phyloP scores from a whole-genome alignment of 352 stramenopile genomes.

The Pythium volutum region DNA sequence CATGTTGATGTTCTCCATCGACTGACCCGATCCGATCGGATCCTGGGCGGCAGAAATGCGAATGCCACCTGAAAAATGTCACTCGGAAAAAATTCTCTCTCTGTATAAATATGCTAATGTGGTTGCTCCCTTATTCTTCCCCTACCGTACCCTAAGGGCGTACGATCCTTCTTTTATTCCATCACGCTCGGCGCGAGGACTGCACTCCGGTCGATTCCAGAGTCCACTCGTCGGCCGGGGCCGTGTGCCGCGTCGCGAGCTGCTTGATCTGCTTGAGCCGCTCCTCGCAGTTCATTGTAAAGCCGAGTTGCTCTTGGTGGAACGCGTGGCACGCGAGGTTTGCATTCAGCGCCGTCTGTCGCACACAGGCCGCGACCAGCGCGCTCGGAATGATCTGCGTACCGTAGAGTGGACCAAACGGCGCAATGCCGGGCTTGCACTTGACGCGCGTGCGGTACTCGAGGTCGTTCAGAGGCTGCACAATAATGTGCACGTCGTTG shows the following conservation, averaged over 20 bases:
- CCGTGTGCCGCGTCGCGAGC: conserved; percentile 56
- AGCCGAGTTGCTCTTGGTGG: conserved; percentile 81
- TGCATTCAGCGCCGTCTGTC: conserved; percentile 76
- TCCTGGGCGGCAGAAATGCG: background rate
- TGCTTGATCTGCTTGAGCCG: conserved; percentile 88
- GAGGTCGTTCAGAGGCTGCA: conserved; percentile 74
- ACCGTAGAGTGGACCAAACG: conserved; percentile 76
- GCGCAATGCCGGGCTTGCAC: conserved; percentile 60
- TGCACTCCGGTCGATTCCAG: background rate
- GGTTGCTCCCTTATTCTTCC: background rate
- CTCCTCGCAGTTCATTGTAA: conserved; percentile 76
- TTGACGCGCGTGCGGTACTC: conserved; percentile 75
- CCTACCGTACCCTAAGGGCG: background rate
- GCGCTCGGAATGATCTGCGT: conserved; percentile 65
- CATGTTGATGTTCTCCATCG: conserved; percentile 23
- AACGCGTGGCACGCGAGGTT: conserved; percentile 82
- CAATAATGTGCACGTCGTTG: conserved; percentile 85
- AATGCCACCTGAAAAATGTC: background rate
- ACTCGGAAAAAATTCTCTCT: background rate
- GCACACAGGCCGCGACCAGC: conserved; percentile 65
- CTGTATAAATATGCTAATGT: background rate
- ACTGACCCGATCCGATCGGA: no score
- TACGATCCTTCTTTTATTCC: background rate
- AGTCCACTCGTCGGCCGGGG: conserved; percentile 45
- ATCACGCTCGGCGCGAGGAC: background rate